These are phyloP conservation scores for Eimeria acervulina DNA, from an alignment of 169 alveolate species.

Conservation along the genomic window DNA sequence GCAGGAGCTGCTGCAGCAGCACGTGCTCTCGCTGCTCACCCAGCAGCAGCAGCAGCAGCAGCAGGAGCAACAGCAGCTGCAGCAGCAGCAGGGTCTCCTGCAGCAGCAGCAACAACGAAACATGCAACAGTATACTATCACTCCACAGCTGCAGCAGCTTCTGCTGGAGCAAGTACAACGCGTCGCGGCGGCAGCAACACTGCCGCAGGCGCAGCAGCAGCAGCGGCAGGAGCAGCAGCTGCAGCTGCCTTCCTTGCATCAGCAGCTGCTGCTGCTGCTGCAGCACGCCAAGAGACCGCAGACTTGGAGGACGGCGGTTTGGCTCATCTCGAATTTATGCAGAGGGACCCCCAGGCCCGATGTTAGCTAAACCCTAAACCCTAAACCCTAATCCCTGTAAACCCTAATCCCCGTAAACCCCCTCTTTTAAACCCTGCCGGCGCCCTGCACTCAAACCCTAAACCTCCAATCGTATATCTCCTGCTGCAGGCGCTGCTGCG, in stretches of 20 bases:
- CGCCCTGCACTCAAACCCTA: background rate
- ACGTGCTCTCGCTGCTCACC: constrained; percentile 37
- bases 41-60: constrained; percentile 50
- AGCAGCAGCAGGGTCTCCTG: background rate
- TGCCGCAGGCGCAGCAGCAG: background rate
- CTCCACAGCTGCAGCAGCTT: constrained; percentile 62
- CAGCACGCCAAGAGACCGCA: constrained; percentile 60
- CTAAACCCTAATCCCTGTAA: background rate
- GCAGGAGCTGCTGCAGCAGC: constrained; percentile 62
- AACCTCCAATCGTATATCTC: background rate
- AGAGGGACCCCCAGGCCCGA: constrained; percentile 77
- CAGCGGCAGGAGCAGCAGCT: constrained; percentile 23
- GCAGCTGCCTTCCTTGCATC: constrained; percentile 59
- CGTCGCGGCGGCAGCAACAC: constrained; percentile 14
- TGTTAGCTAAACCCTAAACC: background rate
- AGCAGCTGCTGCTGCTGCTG: constrained; percentile 70
- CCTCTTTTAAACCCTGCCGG: background rate
- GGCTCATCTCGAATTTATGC: constrained; percentile 75
- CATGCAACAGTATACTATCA: background rate
- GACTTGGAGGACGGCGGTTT: constrained; percentile 76
- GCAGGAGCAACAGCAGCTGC: background rate
- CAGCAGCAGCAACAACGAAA: constrained; percentile 16
- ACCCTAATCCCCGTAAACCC: too few species aligned
- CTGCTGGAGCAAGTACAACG: constrained; percentile 50
- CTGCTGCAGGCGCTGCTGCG: background rate